phyloP scores from a whole-genome alignment of 345 rosid genomes.

The Nephelium lappaceum region DNA sequence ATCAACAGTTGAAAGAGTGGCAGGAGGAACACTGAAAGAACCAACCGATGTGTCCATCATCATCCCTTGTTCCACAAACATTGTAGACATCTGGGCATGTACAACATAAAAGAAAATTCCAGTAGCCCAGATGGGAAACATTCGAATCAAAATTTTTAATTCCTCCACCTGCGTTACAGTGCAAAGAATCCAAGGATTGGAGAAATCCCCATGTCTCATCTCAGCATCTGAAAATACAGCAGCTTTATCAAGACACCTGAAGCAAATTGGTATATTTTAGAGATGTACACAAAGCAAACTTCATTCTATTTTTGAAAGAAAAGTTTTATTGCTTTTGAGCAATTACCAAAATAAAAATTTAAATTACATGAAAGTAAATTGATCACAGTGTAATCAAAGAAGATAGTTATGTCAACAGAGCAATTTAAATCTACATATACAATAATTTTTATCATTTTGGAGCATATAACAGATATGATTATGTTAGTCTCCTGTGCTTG shows the following conservation, averaged over 20 bases:
- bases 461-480: not conserved
- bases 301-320: not conserved
- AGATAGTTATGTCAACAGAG: not conserved
- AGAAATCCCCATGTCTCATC: constrained; percentile 50
- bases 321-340: not conserved
- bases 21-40: constrained; percentile 86
- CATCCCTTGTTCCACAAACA: constrained; percentile 95
- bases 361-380: not conserved
- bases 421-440: not conserved
- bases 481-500: not conserved
- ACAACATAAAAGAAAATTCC: constrained; percentile 86
- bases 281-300: not conserved
- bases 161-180: constrained; percentile 95
- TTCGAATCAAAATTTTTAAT: constrained; percentile 81
- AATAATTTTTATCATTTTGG: too few relatives aligned
- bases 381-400: not conserved
- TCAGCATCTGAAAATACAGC: constrained; percentile 74
- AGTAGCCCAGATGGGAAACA: constrained; percentile 96
- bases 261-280: constrained; percentile 16
- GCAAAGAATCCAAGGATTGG: constrained; percentile 83
- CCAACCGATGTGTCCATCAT: constrained; percentile 83
- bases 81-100: constrained; percentile 84
- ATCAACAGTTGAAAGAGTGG: constrained; percentile 81
- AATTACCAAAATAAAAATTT: too few relatives aligned
- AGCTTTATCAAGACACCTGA: constrained; percentile 95